Base-by-base conservation (phyloP, 2,329 filamentous ascomycete genomes). In the Alternaria tenuissima region DNA sequence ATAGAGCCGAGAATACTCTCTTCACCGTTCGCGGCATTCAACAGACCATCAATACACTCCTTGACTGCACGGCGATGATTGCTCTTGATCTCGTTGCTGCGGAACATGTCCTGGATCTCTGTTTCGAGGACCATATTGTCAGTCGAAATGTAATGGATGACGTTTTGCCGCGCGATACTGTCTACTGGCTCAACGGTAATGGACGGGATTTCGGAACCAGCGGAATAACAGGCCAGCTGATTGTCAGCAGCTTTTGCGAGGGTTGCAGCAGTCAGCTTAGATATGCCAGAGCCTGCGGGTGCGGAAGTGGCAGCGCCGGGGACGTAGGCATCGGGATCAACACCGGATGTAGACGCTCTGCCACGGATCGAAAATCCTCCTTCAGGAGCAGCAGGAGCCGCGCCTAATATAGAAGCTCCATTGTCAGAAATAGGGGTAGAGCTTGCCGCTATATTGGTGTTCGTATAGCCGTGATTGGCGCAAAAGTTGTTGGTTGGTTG, bases 81-180 rank as follows among this genome's bases (percentile, higher is more conserved):
- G 26, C 11, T 26, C 6, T 52, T 38, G 11, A 51, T 12, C 11
- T 32, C 47, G 3, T 44, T 36, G 32, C 41, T 49, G 5, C 42
- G 44, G 16, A 59, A 16, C 16, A 62, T 36, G 12, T 62, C 55
- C 2, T 46, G 11, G 4, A 59, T 52, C 16, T 55, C 47, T 5
- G 22, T 46, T 16, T 52, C 16, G 11, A 62, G 41, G 3, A 39
- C 41, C 43, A 55, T 55, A 28, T 59, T 48, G 7, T 59, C 51
- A 1, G 43, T 49, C 7, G 26, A 30, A n/a, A 59, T 48, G 28
- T 59, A 43, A 3, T 38, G 12, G 20, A 59, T 44, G 36, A 59
- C 28, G 5, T 22, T 8, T 5, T 7, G 34, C 11, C 57, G 22
- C 1, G 43, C 36, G 22, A 30, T 3, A 44, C 30, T 42, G 22